Evolutionary conservation across 129 eudicot species (phyloP), one percentile per base, ranked within the genome.

Genomic region (Scalesia atractyloides): DNA sequence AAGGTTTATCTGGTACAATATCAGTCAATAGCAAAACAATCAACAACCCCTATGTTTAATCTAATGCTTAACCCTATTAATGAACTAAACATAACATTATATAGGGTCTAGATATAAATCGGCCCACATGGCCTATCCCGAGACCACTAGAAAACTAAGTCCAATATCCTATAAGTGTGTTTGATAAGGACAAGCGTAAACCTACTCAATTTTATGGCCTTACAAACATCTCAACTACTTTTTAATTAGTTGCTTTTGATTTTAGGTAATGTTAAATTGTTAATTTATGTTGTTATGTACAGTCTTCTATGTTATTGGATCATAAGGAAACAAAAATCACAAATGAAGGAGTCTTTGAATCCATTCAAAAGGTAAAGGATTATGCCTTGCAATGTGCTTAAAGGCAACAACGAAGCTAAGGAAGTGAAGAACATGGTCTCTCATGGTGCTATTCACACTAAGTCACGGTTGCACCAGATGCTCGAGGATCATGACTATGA

Each of bases 241-340:
- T 58, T 34, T 61, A 26, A 34, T 34, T 24, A 24, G 30, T 24
- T 24, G 8, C 5, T 15, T 15, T 47, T 47, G 22, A 47, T 64
- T 58, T 30, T 24, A 2, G 3, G 10, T 59, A 34, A 5, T 37
- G 44, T 54, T 20, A 7, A 30, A 61, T 36, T 54, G 14, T 63
- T 61, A 37, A 36, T 51, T 9, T 34, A 46, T 49, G 16, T 68
- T 81, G 5, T 13, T 64, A 30, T 47, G 67, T 39, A 33, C 89
- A 94, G 98, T 94, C 19, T 94, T 94, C 82, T 87, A 90, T 82
- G 98, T 90, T 59, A 90, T 96, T 73, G 96, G 90, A 79, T 86
- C 86, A 64, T 93, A 86, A 58, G 98, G 98, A 76, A 94, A 90
- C 85, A 90, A 24, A 90, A 89, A 88, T 94, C 50, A 86, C 83